Base-by-base conservation (phyloP, 768 basidiomycete genomes). In the Sistotremastrum niveocremeum region DNA sequence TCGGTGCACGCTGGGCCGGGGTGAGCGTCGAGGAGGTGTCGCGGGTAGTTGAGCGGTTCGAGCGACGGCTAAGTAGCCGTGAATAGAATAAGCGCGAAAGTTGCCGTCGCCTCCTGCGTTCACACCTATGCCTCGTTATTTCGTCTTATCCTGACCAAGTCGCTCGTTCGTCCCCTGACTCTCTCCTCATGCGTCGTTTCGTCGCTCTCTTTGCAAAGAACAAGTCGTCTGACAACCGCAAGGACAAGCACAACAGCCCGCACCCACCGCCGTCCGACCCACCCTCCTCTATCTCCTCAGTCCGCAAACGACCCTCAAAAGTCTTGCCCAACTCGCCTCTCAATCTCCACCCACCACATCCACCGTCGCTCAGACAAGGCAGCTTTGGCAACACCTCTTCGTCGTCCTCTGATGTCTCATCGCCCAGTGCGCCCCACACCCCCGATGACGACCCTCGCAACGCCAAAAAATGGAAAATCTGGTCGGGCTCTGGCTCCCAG, bases 1-100 rank as follows among this genome's bases (percentile, higher is more conserved):
- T 70, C 12, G 80, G 68, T 0, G 74, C 73, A 5, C 46, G 57
- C 37, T 77, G 79, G 67, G 60, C 70, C 1, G 81, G 84, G 1
- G 71, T 81, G 4, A 60, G 62, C 1, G 62, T 59, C 20, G 71
- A 73, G 44, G 70, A 74, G 49, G 38, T 93, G 39, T 60, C 66
- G 3, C 61, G 58, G 7, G 68, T 83, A 10, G 66, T 87, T 31
- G 81, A 81, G 59, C 60, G 63, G 43, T 79, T 77, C 46, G 89
- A 91, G 62, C 65, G 75, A 49, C 65, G 84, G 42, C 49, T 89
- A 34, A 54, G 63, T 51, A 62, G 69, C 38, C 41, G 45, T 44
- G 9, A 40, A 57, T 47, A 57, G 58, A 47, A 43, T 51, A 47
- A 48, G 45, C 40, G 51, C 34, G 39, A 48, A 35, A 44, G 12